These are phyloP conservation scores for Microcos paniculata DNA, from an alignment of 345 rosid species.

Conservation along the genomic window DNA sequence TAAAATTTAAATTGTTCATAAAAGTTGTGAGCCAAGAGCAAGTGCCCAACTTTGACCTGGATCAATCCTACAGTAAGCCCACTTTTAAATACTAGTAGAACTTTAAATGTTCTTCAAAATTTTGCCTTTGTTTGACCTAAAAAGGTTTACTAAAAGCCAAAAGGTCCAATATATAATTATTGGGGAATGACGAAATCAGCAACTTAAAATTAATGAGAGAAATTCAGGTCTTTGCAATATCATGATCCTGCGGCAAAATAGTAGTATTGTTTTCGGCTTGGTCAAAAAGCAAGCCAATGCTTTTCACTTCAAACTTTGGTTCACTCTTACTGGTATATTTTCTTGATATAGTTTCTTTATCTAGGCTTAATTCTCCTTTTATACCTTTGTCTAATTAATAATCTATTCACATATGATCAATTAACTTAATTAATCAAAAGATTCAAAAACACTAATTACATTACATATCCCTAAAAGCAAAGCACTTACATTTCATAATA, in stretches of 20 bases:
- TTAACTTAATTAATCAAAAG: neutral
- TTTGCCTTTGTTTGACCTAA: neutral
- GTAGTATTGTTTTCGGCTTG: neutral
- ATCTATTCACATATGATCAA: too few species aligned
- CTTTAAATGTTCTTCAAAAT: too few species aligned
- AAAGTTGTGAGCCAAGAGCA: too few species aligned
- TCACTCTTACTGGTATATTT: neutral
- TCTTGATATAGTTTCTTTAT: neutral
- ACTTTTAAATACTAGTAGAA: too few species aligned
- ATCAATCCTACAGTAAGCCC: too few species aligned
- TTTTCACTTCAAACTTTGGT: neutral
- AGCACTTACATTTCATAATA: too few species aligned
- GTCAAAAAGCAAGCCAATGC: neutral
- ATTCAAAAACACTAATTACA: constrained; percentile 5
- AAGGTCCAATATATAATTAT: neutral
- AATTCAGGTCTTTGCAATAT: too few species aligned
- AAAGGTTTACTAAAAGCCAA: neutral
- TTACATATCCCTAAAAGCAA: neutral
- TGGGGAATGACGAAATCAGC: neutral
- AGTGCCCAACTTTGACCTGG: too few species aligned
- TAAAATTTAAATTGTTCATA: too few species aligned
- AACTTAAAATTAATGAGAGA: neutral
- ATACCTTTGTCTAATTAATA: neutral
- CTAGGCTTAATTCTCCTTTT: neutral
- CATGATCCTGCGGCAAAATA: too few species aligned